These are phyloP conservation scores for Isabelozyma pseudorhagii DNA, from an alignment of 805 yeast species.

Conservation along the genomic window DNA sequence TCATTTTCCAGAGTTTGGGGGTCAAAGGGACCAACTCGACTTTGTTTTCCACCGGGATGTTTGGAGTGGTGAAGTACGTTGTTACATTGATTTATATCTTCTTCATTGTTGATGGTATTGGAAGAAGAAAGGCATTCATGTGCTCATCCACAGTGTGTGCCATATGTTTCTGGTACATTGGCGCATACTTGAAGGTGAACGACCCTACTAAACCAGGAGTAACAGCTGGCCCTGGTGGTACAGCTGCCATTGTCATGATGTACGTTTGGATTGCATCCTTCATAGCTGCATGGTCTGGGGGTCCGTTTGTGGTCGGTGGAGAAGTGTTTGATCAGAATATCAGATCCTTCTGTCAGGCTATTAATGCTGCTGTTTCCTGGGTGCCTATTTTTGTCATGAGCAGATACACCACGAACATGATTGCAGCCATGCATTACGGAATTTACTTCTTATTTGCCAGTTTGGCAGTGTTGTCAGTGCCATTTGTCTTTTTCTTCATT, in stretches of 20 bases:
- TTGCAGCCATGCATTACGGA: slow-evolving; percentile 31
- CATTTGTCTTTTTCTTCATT: slow-evolving; percentile 34
- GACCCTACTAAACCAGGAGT: slow-evolving; percentile 30
- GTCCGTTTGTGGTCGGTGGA: slow-evolving; percentile 38
- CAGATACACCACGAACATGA: slow-evolving; percentile 31
- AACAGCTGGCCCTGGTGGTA: slow-evolving; percentile 35
- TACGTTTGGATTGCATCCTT: slow-evolving; percentile 41
- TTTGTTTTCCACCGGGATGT: slow-evolving; percentile 37
- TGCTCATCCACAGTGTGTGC: slow-evolving; percentile 29
- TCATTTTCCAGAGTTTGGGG: slow-evolving; percentile 32
- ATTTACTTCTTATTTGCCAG: slow-evolving; percentile 36
- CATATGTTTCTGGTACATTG: slow-evolving; percentile 38
- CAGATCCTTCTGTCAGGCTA: slow-evolving; percentile 37
- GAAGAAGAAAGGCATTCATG: slow-evolving; percentile 35
- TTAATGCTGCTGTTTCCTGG: slow-evolving; percentile 40
- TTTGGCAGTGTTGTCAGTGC: slow-evolving; percentile 29
- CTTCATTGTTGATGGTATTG: slow-evolving; percentile 33
- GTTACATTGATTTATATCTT: slow-evolving; percentile 32
- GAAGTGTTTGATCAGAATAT: slow-evolving; percentile 40
- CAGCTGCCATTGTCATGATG: slow-evolving; percentile 39
- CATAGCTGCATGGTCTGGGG: slow-evolving; percentile 39
- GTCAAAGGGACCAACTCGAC: slow-evolving; percentile 35
- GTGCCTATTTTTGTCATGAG: slow-evolving; percentile 38
- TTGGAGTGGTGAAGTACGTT: slow-evolving; percentile 36
- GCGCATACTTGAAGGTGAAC: slow-evolving; percentile 31